Base-by-base conservation (phyloP, 1,139 yeast species). In the Candida dubliniensis region DNA sequence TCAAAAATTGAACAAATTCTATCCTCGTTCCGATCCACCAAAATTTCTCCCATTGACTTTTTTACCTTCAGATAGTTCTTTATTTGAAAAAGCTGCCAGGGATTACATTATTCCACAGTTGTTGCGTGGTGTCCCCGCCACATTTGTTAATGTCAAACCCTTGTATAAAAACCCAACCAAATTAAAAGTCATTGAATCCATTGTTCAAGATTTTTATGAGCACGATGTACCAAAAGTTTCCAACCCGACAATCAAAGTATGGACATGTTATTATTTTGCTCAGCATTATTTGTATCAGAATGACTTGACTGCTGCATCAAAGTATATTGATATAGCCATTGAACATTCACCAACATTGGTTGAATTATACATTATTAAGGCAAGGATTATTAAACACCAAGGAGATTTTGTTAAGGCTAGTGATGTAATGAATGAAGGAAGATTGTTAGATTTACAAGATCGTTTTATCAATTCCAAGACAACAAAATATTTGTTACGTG, bases 391-490 rank as follows among this genome's bases (percentile, higher is more conserved):
- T 50, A 90, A 90, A 62, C 93, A 87, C 54, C 65, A 74, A 41
- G 90, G 90, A 13, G 74, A 83, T 46, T 55, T 77, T 33, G 58
- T 53, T 1, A 76, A 72, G 29, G 98, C 98, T 4, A 79, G 87
- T 12, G 75, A 75, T 10, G 61, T 74, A 30, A 80, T 90, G 79
- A 78, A 84, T 49, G 75, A 74, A 45, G 97, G 95, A 2, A 79
- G 97, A 54, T 64, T 73, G 45, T 67, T 87, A 47, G 97, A 95
- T 59, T 74, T 87, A 48, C 96, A 89, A 63, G 99, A 93, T 64
- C 76, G 99, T 54, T 93, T 88, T 60, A 80, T 93, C 59, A 95
- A 93, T 65, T 81, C 96, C 46, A 91, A 90, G 61, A 75, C 96
- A 9, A 87, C 88, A 41, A 89, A 90, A 61, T 93, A 93, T 59